Percentiles rank a stretch among this genome's conserved stretches.
These are phyloP conservation scores for Fusarium sp. DNA, from an alignment of 2,329 filamentous ascomycete species.

Conservation along the genomic window DNA sequence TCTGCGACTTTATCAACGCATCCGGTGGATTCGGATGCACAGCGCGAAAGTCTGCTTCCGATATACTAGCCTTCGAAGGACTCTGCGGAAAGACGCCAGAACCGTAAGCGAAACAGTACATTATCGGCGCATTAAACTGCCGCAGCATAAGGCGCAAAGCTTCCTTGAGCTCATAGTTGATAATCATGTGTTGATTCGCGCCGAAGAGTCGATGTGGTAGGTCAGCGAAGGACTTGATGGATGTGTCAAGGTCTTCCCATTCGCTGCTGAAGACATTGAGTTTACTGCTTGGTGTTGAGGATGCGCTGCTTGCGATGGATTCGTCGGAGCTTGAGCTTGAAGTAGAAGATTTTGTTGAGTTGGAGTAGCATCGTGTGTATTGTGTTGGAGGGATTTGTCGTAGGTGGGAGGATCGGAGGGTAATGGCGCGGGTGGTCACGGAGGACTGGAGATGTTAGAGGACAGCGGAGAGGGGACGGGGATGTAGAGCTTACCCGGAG, in stretches of 20 bases:
- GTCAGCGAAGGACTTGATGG: slow-evolving; percentile 59
- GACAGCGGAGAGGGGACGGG: background rate
- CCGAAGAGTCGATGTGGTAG: slow-evolving; percentile 74
- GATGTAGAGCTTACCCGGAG: slow-evolving; percentile 38
- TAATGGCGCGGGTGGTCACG: slow-evolving; percentile 38
- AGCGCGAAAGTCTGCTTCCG: slow-evolving; percentile 68
- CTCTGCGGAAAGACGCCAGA: slow-evolving; percentile 93
- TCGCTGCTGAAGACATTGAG: slow-evolving; percentile 55
- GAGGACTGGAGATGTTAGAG: slow-evolving; percentile 36
- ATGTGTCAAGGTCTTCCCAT: slow-evolving; percentile 59
- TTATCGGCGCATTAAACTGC: slow-evolving; percentile 91
- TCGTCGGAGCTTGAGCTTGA: background rate
- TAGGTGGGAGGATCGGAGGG: slow-evolving; percentile 34
- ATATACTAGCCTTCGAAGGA: slow-evolving; percentile 63
- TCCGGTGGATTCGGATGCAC: slow-evolving; percentile 86
- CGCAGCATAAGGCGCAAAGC: slow-evolving; percentile 87
- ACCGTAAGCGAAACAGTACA: slow-evolving; percentile 97
- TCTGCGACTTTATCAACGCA: slow-evolving; percentile 85
- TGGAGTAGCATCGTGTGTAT: slow-evolving; percentile 40
- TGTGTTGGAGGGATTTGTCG: slow-evolving; percentile 17
- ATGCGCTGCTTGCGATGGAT: background rate
- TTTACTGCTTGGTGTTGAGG: slow-evolving; percentile 35
- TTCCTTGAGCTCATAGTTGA: slow-evolving; percentile 96
- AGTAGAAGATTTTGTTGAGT: slow-evolving; percentile 16
- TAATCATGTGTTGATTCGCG: slow-evolving; percentile 94